A percentile compares a stretch with the other conserved stretches of the same genome.
Evolutionary conservation across 2,329 filamentous ascomycete genomes (phyloP).

Genomic region (Calycina marina): DNA sequence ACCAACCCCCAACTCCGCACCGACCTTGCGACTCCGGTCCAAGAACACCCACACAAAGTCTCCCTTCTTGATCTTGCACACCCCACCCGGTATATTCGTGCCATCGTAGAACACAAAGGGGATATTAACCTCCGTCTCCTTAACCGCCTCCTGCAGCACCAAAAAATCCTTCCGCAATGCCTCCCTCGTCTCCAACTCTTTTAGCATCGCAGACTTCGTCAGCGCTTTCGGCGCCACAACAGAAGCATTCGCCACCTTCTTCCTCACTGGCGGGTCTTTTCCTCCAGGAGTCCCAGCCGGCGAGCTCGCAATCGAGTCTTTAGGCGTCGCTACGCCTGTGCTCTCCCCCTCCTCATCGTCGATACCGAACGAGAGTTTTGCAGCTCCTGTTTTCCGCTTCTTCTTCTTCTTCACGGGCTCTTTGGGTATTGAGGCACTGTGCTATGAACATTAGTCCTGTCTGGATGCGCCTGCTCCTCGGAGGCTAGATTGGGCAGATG

Average conservation of each 20-base stretch:
- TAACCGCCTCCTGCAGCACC: conserved; percentile 69
- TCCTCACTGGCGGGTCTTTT: conserved; percentile 24
- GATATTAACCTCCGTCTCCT: conserved; percentile 75
- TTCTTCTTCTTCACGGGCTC: conserved; percentile 25
- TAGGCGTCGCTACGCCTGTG: conserved; percentile 25
- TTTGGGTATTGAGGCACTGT: conserved; percentile 28
- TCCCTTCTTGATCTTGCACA: conserved; percentile 80
- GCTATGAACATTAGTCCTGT: conserved; percentile 18
- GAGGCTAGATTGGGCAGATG: not conserved
- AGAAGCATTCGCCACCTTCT: conserved; percentile 46
- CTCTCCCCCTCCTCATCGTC: conserved; percentile 25
- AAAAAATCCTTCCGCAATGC: conserved; percentile 66
- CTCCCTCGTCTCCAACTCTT: conserved; percentile 67
- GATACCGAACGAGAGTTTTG: conserved; percentile 48
- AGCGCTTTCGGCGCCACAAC: conserved; percentile 56
- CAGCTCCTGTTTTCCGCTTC: conserved; percentile 31
- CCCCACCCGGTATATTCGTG: conserved; percentile 72
- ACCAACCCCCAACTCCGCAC: conserved; percentile 66
- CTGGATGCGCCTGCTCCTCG: not conserved
- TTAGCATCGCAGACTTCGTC: conserved; percentile 62
- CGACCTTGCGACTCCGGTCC: conserved; percentile 81
- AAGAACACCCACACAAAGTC: conserved; percentile 88
- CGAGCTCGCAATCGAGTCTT: conserved; percentile 19
- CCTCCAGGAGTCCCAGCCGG: conserved; percentile 15
- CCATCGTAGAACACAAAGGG: conserved; percentile 98